Percentiles rank a stretch among this genome's conserved stretches.
phyloP scores from a whole-genome alignment of 352 stramenopile species.

The Phytophthora niederhauseri region DNA sequence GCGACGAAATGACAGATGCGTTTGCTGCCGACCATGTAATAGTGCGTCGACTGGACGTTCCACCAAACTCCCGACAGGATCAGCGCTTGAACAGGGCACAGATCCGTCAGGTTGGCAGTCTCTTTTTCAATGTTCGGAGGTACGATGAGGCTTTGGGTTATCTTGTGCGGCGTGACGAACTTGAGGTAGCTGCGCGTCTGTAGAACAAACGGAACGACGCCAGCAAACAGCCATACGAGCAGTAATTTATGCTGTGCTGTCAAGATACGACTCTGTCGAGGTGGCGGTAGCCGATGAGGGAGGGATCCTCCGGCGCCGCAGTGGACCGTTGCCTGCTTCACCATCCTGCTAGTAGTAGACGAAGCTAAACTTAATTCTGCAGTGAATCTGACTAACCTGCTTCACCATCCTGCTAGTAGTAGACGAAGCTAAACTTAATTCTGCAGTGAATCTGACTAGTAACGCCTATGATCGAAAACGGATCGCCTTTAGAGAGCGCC shows the following conservation, averaged over 20 bases:
- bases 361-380: neutral
- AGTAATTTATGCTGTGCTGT: slow-evolving; percentile 15
- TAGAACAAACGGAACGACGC: slow-evolving; percentile 20
- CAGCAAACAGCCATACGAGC: slow-evolving; percentile 15
- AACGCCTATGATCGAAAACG: no score
- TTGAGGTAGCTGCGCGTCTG: slow-evolving; percentile 28
- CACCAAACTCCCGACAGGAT: slow-evolving; percentile 21
- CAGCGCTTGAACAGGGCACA: slow-evolving; percentile 18
- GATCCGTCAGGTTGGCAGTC: neutral
- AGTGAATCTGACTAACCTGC: neutral
- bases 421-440: neutral
- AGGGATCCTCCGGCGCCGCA: slow-evolving; percentile 6
- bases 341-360: neutral
- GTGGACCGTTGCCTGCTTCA: slow-evolving; percentile 13
- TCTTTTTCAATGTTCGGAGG: slow-evolving; percentile 1
- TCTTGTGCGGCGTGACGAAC: slow-evolving; percentile 31
- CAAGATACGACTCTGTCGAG: neutral
- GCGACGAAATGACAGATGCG: slow-evolving; percentile 27
- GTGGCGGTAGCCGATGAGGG: neutral
- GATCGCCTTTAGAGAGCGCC: no score
- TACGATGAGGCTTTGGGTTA: slow-evolving; percentile 19
- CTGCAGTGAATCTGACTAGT: neutral
- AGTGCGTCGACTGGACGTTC: slow-evolving; percentile 25
- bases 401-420: slow-evolving; percentile 7
- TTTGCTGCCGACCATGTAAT: slow-evolving; percentile 7